Percentiles rank a stretch among this genome's conserved stretches.
Evolutionary conservation across 148 eudicot species (phyloP).

Genomic region (Pouteria glomerata): DNA sequence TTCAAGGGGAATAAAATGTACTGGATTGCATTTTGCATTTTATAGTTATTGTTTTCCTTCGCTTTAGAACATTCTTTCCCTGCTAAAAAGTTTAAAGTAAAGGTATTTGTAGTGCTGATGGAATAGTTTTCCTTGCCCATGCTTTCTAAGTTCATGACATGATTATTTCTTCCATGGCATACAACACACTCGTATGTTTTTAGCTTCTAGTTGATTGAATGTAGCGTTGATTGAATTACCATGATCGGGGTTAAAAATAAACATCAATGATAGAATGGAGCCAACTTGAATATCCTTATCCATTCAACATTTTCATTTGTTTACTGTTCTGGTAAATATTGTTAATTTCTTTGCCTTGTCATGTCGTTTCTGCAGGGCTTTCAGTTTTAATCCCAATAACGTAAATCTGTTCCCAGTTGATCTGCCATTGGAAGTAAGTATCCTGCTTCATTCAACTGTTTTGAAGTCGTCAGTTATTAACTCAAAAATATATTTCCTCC

Average conservation of each 20-base stretch:
- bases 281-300: not conserved
- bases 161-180: not conserved
- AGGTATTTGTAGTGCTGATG: not conserved
- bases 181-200: not conserved
- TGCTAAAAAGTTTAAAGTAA: not conserved
- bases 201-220: not conserved
- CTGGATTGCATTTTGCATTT: not conserved
- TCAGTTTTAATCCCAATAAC: slow-evolving; percentile 59
- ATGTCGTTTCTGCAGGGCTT: slow-evolving; percentile 43
- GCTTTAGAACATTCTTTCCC: not conserved
- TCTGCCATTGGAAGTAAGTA: slow-evolving; percentile 50
- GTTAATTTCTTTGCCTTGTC: slow-evolving; percentile 6
- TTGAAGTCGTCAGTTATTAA: not conserved
- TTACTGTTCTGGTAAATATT: not conserved
- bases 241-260: not conserved
- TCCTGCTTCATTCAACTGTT: not conserved
- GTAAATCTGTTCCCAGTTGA: slow-evolving; percentile 64
- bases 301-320: not conserved
- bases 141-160: no score
- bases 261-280: not conserved
- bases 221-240: no score
- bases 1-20: not conserved
- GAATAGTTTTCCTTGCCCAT: not conserved
- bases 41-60: not conserved
- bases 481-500: not conserved